phyloP scores from a whole-genome alignment of 1,139 yeast genomes.

The Yamadazyma friedrichii region DNA sequence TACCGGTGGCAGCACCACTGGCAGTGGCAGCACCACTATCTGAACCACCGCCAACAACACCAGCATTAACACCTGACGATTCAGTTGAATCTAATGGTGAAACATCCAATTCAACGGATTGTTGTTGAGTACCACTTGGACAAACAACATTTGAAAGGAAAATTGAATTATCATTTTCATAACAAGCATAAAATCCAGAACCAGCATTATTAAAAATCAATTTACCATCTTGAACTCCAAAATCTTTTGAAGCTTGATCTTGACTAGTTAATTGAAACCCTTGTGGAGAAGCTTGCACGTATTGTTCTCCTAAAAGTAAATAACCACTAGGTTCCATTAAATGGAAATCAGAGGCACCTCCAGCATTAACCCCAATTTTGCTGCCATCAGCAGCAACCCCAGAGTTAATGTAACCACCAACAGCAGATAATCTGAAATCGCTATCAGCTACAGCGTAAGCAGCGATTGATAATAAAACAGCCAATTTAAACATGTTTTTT shows the following conservation, averaged over 20 bases:
- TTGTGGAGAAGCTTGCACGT: constrained; percentile 17
- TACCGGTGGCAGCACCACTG: constrained; percentile 5
- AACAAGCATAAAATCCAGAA: constrained; percentile 27
- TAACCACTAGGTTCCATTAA: constrained; percentile 33
- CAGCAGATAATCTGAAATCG: constrained; percentile 24
- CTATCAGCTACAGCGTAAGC: constrained; percentile 31
- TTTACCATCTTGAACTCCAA: constrained; percentile 25
- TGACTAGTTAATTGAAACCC: constrained; percentile 11
- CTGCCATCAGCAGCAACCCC: constrained; percentile 20
- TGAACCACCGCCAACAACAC: background rate
- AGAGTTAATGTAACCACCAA: constrained; percentile 23
- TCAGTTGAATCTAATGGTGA: constrained; percentile 2
- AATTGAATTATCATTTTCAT: constrained; percentile 8
- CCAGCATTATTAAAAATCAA: constrained; percentile 23
- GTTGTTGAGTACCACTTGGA: constrained; percentile 7
- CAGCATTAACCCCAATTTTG: constrained; percentile 20
- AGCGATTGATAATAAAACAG: constrained; percentile 26
- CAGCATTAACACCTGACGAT: constrained; percentile 4
- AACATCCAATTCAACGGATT: constrained; percentile 8
- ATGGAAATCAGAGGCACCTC: constrained; percentile 20
- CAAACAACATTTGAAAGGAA: constrained; percentile 12
- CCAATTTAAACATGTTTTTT: constrained; percentile 13
- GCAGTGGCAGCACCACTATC: constrained; percentile 1
- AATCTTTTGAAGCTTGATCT: constrained; percentile 25
- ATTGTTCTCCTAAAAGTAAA: constrained; percentile 20